phyloP scores from a whole-genome alignment of 2,329 filamentous ascomycete genomes.

The Penicillium sp. region DNA sequence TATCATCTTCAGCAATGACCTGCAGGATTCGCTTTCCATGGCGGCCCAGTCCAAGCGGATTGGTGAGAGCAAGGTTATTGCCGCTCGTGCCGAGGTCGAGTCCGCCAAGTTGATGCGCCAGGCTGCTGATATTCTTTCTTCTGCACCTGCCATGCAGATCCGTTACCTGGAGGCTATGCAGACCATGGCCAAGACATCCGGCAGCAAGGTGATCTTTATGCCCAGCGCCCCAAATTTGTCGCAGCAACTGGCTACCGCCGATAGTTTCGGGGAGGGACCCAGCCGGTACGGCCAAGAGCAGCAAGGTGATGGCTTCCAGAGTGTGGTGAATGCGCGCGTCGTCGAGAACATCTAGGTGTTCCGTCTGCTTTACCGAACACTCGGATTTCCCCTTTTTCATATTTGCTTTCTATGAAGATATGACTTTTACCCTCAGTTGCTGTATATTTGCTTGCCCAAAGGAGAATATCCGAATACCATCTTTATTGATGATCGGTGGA shows the following conservation, averaged over 20 bases:
- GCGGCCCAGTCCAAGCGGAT: conserved; percentile 98
- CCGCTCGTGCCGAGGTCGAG: conserved; percentile 94
- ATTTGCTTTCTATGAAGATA: conserved; percentile 17
- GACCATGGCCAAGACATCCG: conserved; percentile 92
- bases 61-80: conserved; percentile 97
- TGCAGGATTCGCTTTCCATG: conserved; percentile 97
- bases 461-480: background rate
- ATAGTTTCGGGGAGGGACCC: conserved; percentile 57
- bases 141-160: conserved; percentile 96
- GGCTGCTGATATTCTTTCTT: conserved; percentile 88
- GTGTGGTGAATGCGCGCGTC: conserved; percentile 76
- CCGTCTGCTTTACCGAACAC: background rate
- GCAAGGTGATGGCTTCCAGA: conserved; percentile 65
- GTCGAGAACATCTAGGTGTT: conserved; percentile 76
- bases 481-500: background rate
- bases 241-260: conserved; percentile 50
- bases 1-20: conserved; percentile 92
- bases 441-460: conserved; percentile 10
- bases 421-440: conserved; percentile 12
- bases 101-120: conserved; percentile 81
- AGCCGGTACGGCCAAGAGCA: conserved; percentile 48
- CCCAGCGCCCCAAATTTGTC: conserved; percentile 61
- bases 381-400: background rate
- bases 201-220: conserved; percentile 83
- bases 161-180: conserved; percentile 98